Percentiles rank a stretch among this genome's conserved stretches.
phyloP scores from a whole-genome alignment of 192 early-diverging fungal genomes.

The Bifiguratus adelaidae region DNA sequence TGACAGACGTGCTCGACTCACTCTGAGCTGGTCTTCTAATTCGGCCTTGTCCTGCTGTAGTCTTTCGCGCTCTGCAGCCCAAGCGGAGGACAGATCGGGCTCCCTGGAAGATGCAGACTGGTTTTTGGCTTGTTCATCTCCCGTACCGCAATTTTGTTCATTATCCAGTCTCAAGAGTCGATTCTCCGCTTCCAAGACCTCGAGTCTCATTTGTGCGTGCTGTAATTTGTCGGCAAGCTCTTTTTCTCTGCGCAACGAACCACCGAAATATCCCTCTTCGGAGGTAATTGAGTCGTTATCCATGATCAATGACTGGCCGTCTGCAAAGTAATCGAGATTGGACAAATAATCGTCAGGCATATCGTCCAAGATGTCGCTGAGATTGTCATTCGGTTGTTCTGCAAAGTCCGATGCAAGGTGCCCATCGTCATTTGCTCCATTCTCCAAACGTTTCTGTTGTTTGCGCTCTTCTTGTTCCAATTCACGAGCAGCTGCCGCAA shows the following conservation, averaged over 20 bases:
- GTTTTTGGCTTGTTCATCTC: neutral
- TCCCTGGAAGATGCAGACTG: constrained; percentile 6
- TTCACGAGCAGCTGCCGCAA: too few species aligned
- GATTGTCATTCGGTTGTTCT: constrained; percentile 10
- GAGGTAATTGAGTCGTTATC: constrained; percentile 7
- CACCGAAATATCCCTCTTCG: constrained; percentile 7
- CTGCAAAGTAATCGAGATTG: constrained; percentile 11
- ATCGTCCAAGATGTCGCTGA: too few species aligned
- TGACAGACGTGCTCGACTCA: constrained; percentile 21
- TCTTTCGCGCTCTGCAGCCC: constrained; percentile 1
- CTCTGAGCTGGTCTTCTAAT: constrained; percentile 4
- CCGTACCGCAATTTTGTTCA: constrained; percentile 28
- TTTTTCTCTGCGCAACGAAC: constrained; percentile 15
- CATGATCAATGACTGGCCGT: constrained; percentile 14
- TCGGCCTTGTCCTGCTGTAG: constrained; percentile 7
- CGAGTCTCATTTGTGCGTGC: constrained; percentile 50
- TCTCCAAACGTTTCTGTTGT: too few species aligned
- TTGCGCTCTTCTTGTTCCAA: too few species aligned
- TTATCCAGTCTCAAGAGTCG: constrained; percentile 53
- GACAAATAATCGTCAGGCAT: too few species aligned
- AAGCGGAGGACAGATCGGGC: neutral
- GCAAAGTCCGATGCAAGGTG: constrained; percentile 10
- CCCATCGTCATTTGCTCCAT: too few species aligned
- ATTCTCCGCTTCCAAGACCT: constrained; percentile 63
- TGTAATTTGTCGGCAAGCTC: constrained; percentile 31